Conservation (phyloP, 2,329 filamentous ascomycete species). For the Venturia oleaginea region DNA sequence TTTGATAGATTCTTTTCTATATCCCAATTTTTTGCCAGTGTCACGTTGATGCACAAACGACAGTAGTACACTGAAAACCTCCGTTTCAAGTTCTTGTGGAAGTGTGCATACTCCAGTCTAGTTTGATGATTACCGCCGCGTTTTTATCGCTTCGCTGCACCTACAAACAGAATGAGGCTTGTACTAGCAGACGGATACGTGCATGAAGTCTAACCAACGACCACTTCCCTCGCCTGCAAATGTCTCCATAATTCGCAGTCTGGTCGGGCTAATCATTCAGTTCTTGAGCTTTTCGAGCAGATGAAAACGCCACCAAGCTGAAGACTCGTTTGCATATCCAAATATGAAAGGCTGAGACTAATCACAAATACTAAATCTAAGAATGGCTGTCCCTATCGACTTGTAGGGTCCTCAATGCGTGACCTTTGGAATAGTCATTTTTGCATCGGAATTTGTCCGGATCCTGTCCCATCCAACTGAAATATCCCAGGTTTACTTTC, state of each 20-base stretch:
- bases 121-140: not conserved
- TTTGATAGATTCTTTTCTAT: too few relatives aligned
- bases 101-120: not conserved
- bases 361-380: slow-evolving; percentile 1
- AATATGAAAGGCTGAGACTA: not conserved
- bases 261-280: not conserved
- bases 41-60: too few relatives aligned
- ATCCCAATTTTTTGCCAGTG: too few relatives aligned
- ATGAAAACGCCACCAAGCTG: not conserved
- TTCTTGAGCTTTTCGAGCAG: not conserved
- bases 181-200: not conserved
- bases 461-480: not conserved
- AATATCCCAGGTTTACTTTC: not conserved
- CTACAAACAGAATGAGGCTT: slow-evolving; percentile 2
- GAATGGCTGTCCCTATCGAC: not conserved
- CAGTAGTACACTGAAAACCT: not conserved
- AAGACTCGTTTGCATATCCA: not conserved
- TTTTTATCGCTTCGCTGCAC: not conserved
- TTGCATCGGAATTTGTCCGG: not conserved
- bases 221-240: not conserved
- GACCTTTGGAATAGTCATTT: not conserved
- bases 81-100: not conserved
- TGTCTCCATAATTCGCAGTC: not conserved
- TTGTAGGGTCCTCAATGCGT: not conserved
- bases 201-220: not conserved